Conservation (phyloP, 306 rosid species). For the Sesbania bispinosa region DNA sequence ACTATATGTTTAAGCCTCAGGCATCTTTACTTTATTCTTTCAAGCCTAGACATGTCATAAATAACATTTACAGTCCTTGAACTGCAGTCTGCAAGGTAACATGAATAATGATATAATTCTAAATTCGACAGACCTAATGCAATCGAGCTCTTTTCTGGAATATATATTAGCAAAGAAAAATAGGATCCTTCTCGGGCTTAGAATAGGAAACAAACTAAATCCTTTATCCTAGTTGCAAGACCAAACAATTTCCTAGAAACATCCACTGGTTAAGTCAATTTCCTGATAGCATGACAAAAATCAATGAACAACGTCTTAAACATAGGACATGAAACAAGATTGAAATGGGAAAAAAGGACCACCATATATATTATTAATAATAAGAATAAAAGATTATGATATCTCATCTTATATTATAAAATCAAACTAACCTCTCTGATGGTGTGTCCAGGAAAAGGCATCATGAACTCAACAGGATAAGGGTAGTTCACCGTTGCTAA, state of each 20-base stretch:
- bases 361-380: not conserved
- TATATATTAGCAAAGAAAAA: slow-evolving; percentile 1
- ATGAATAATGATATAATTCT: no score
- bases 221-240: not conserved
- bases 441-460: slow-evolving; percentile 71
- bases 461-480: slow-evolving; percentile 52
- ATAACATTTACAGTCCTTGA: no score
- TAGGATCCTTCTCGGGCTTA: not conserved
- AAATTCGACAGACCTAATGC: no score
- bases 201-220: not conserved
- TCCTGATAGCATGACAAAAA: slow-evolving; percentile 1
- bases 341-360: not conserved
- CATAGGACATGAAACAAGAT: not conserved
- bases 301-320: not conserved
- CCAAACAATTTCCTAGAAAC: not conserved
- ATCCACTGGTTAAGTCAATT: not conserved
- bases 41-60: no score
- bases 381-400: no score
- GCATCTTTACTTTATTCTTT: no score
- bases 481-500: slow-evolving; percentile 80
- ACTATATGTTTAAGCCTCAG: no score
- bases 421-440: slow-evolving; percentile 57
- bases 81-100: no score
- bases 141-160: no score
- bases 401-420: not conserved